Evolutionary conservation across 306 rosid species (phyloP).

Genomic region (Gillenia trifoliata): DNA sequence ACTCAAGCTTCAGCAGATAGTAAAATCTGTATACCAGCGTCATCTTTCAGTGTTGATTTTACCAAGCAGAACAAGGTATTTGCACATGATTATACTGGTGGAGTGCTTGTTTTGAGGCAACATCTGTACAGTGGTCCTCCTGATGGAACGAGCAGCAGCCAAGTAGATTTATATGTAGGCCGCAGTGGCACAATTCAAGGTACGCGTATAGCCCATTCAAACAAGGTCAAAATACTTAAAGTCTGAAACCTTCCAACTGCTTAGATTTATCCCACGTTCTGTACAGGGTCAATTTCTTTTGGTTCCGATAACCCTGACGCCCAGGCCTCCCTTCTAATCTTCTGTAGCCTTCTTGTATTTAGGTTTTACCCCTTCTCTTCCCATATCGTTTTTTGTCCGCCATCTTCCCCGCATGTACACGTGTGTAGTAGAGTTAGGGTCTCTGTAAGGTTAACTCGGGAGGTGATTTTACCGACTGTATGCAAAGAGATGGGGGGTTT

Average conservation of each 20-base stretch:
- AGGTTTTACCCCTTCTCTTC: background rate
- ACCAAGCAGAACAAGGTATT: slow-evolving; percentile 24
- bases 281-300: background rate
- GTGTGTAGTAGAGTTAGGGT: background rate
- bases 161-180: slow-evolving; percentile 2
- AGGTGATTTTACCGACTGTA: background rate
- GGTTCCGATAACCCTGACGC: slow-evolving; percentile 2
- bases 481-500: background rate
- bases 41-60: slow-evolving; percentile 17
- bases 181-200: background rate
- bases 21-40: slow-evolving; percentile 22
- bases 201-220: slow-evolving; percentile 8
- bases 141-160: slow-evolving; percentile 13
- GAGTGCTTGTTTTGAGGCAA: slow-evolving; percentile 14
- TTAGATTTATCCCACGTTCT: background rate
- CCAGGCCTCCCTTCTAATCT: slow-evolving; percentile 4
- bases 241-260: background rate
- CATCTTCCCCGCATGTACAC: background rate
- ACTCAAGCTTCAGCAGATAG: slow-evolving; percentile 20
- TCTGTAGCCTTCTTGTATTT: background rate
- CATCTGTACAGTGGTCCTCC: background rate
- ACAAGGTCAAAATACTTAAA: slow-evolving; percentile 5
- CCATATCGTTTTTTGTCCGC: background rate
- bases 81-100: background rate
- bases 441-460: background rate